phyloP scores from a whole-genome alignment of 768 basidiomycete genomes.

The Mycena filopes region DNA sequence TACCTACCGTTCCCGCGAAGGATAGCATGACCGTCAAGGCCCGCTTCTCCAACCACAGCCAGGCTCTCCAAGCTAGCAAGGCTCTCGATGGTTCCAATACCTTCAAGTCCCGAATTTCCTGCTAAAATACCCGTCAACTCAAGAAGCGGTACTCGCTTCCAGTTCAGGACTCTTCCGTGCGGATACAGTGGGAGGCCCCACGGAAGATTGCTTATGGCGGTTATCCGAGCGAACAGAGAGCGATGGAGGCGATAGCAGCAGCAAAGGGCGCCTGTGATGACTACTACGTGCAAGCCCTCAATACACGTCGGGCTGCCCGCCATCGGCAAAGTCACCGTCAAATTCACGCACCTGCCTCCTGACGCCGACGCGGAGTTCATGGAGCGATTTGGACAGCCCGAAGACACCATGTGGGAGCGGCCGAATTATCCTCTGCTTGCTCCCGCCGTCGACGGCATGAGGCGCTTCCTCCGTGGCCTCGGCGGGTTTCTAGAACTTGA shows the following conservation, averaged over 20 bases:
- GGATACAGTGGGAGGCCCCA: slow-evolving; percentile 71
- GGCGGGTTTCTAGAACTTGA: slow-evolving; percentile 54
- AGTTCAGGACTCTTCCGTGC: slow-evolving; percentile 66
- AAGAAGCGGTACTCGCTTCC: slow-evolving; percentile 44
- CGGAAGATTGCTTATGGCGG: slow-evolving; percentile 69
- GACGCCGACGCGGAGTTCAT: slow-evolving; percentile 53
- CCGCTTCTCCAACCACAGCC: slow-evolving; percentile 57
- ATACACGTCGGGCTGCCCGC: slow-evolving; percentile 68
- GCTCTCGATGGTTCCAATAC: slow-evolving; percentile 59
- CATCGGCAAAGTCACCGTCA: slow-evolving; percentile 69
- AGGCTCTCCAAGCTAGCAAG: slow-evolving; percentile 64
- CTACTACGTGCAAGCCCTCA: slow-evolving; percentile 54
- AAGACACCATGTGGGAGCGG: slow-evolving; percentile 62
- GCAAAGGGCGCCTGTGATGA: slow-evolving; percentile 49
- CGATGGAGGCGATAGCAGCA: slow-evolving; percentile 61
- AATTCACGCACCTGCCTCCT: slow-evolving; percentile 64
- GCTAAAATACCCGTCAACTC: slow-evolving; percentile 59
- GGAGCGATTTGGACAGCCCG: slow-evolving; percentile 56
- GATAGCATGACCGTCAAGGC: slow-evolving; percentile 50
- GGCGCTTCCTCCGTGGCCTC: slow-evolving; percentile 50
- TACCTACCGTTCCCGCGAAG: slow-evolving; percentile 36
- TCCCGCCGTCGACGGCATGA: slow-evolving; percentile 49
- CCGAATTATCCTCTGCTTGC: slow-evolving; percentile 59
- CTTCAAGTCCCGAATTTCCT: slow-evolving; percentile 50
- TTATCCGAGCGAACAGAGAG: slow-evolving; percentile 60